Evolutionary conservation across 129 eudicot genomes (phyloP), one percentile per base, ranked within the genome.

Genomic region (Flaveria ramosissima): DNA sequence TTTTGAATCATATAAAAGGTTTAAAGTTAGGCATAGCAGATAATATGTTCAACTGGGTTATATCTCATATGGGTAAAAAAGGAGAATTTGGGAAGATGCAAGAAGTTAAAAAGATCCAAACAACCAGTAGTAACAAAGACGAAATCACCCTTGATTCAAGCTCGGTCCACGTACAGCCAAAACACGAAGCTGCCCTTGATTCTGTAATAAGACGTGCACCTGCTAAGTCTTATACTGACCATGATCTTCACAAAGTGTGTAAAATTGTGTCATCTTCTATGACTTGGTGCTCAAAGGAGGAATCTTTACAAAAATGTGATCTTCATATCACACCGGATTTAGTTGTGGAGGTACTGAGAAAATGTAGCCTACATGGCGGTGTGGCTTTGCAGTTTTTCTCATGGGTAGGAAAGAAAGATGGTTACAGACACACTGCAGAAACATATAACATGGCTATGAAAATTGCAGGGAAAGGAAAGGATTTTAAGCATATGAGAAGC

Each of bases 391-490:
- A 82, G 43, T 93, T 93, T 65, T 93, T 93, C 80, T 77, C 92
- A 56, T 93, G 98, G 95, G 84, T 84, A 20, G 89, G 80, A 70
- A 85, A 86, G 75, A 87, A 83, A 82, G n/a, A 74, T 14, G 88
- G 90, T 75, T 90, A 83, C 74, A 80, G 62, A 27, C 98, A 90
- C 79, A 86, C 86, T 30, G 71, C 84, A 9, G 84, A 93, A 68
- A 72, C 95, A 2, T 93, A 90, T 83, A 85, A 93, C 84, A 83
- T 85, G 92, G 98, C 95, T 4, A 85, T 93, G 62, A 93, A 93
- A 84, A 55, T 90, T 39, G 85, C 97, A 8, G 98, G 98, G 50
- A 78, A 73, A 46, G 95, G 92, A n/a, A 90, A 93, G 83, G 92
- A 93, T 80, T 93, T 93, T 15, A 85, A 82, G 60, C 82, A 83